Evolutionary conservation across 306 rosid genomes (phyloP).

Genomic region (Cercis canadensis): DNA sequence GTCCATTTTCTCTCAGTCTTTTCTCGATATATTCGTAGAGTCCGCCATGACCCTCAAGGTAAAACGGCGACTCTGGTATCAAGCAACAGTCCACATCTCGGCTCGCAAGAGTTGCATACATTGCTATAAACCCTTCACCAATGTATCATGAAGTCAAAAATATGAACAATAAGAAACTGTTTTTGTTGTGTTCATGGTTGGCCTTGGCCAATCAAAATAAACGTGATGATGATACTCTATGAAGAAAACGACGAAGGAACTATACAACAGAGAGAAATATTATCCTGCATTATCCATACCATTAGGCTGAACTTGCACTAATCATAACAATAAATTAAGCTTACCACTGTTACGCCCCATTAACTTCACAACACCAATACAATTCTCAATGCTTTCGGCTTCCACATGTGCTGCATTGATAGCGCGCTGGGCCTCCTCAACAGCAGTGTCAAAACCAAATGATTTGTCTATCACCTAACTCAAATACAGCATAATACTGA

Average conservation of each 20-base stretch:
- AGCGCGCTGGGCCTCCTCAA: conserved; percentile 71
- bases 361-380: conserved; percentile 61
- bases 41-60: conserved; percentile 89
- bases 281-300: too few species aligned
- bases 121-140: conserved; percentile 96
- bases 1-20: conserved; percentile 88
- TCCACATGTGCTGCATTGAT: conserved; percentile 69
- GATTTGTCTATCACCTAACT: conserved; percentile 66
- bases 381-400: conserved; percentile 58
- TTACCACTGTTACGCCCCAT: conserved; percentile 65
- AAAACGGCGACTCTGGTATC: conserved; percentile 96
- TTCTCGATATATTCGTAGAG: conserved; percentile 78
- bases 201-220: too few species aligned
- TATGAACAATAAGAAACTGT: too few species aligned
- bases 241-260: too few species aligned
- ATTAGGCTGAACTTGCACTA: too few species aligned
- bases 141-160: too few species aligned
- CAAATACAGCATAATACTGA: neutral
- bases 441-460: conserved; percentile 67
- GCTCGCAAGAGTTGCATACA: conserved; percentile 91
- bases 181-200: too few species aligned
- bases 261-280: too few species aligned
- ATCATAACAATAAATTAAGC: neutral
- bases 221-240: too few species aligned
- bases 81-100: conserved; percentile 99